These are phyloP conservation scores for Globisporangium cylindrosporum DNA, from an alignment of 352 stramenopile genomes.

Conservation along the genomic window DNA sequence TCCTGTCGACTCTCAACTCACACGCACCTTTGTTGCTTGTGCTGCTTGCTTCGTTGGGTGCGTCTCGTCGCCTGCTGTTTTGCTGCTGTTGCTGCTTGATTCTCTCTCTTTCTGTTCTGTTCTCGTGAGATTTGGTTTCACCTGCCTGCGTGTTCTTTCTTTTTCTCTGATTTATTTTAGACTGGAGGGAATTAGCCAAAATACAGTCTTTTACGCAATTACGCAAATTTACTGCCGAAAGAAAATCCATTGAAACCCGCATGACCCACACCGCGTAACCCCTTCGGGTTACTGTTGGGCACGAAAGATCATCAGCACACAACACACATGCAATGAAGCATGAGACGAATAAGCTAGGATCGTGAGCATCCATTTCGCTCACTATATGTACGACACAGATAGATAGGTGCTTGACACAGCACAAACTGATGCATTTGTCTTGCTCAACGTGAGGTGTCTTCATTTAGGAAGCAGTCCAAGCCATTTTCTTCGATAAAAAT, in stretches of 20 bases:
- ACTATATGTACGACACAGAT: no score
- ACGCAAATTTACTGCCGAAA: not conserved
- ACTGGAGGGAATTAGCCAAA: not conserved
- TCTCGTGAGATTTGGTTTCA: not conserved
- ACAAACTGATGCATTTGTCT: not conserved
- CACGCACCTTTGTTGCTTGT: not conserved
- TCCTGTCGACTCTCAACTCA: not conserved
- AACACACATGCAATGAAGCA: not conserved
- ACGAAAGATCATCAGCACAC: not conserved
- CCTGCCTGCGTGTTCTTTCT: not conserved
- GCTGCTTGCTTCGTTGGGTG: not conserved
- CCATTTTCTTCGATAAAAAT: not conserved
- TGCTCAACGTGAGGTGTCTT: not conserved
- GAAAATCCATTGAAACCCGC: not conserved
- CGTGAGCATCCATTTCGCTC: not conserved
- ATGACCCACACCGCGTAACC: not conserved
- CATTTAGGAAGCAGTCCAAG: not conserved
- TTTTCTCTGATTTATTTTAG: constrained; percentile 3
- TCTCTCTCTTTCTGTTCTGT: constrained; percentile 4
- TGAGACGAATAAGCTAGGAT: not conserved
- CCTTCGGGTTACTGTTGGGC: not conserved
- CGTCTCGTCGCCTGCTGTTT: constrained; percentile 2
- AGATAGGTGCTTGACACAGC: no score
- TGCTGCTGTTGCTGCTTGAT: constrained; percentile 1
- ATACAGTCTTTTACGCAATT: not conserved